These are phyloP conservation scores for Penicillium nucicola DNA, from an alignment of 495 filamentous ascomycete genomes.

Conservation along the genomic window DNA sequence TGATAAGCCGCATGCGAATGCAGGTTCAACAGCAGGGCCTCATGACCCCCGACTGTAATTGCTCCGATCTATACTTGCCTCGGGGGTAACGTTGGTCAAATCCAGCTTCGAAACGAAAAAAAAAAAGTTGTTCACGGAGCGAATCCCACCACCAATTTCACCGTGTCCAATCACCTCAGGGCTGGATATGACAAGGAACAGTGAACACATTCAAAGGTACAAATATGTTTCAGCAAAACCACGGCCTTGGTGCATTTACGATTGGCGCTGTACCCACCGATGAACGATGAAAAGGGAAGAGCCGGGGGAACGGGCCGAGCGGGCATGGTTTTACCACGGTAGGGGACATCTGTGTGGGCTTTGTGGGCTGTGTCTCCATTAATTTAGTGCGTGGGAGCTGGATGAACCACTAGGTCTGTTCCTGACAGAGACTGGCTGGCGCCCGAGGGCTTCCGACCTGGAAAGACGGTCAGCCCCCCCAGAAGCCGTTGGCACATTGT, in stretches of 20 bases:
- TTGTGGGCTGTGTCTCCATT: not conserved
- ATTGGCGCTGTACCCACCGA: conserved; percentile 13
- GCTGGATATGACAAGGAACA: conserved; percentile 1
- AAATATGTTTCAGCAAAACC: conserved; percentile 1
- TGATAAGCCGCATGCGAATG: conserved; percentile 16
- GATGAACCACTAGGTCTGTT: not conserved
- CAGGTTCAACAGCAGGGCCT: conserved; percentile 1
- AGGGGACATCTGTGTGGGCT: conserved; percentile 1
- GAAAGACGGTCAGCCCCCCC: conserved; percentile 4
- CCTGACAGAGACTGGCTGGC: conserved; percentile 12
- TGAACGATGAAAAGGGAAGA: conserved; percentile 15
- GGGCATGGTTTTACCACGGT: conserved; percentile 15
- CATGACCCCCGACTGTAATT: not conserved
- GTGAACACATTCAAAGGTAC: not conserved
- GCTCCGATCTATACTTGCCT: conserved; percentile 4
- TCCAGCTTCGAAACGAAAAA: not conserved
- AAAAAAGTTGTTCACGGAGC: not conserved
- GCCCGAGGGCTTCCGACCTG: conserved; percentile 1
- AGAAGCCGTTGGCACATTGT: conserved; percentile 2
- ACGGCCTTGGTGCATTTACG: not conserved
- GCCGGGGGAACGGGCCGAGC: conserved; percentile 29
- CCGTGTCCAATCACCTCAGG: not conserved
- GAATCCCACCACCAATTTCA: not conserved
- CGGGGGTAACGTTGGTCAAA: not conserved
- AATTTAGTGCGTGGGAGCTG: not conserved